phyloP scores from a whole-genome alignment of 805 yeast genomes.

The Ogataea degrootiae region DNA sequence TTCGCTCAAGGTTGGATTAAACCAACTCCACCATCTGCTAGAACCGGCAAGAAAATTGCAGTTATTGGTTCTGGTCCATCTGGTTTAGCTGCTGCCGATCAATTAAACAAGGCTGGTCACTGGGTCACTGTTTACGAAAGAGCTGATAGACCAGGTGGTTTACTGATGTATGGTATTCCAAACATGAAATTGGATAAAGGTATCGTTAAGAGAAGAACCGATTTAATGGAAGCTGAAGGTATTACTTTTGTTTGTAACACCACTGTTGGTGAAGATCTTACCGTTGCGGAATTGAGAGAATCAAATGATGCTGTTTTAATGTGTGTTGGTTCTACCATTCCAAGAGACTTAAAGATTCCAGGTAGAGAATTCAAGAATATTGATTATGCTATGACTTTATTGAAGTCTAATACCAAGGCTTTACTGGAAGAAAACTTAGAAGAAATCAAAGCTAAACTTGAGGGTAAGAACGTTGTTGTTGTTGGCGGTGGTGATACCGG shows the following conservation, averaged over 20 bases:
- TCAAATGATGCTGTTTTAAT: conserved; percentile 78
- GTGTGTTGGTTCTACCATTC: conserved; percentile 94
- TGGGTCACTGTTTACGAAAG: conserved; percentile 88
- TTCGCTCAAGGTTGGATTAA: conserved; percentile 95
- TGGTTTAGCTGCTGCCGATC: conserved; percentile 96
- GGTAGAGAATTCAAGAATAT: conserved; percentile 89
- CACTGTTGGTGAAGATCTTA: conserved; percentile 79
- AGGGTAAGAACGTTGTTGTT: conserved; percentile 88
- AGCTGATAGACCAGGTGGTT: conserved; percentile 93
- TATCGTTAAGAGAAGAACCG: conserved; percentile 89
- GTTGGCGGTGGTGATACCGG: conserved; percentile 99
- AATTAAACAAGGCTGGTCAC: conserved; percentile 95
- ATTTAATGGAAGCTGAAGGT: conserved; percentile 87
- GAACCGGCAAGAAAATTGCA: conserved; percentile 85
- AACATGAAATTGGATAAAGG: conserved; percentile 96
- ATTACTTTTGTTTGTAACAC: conserved; percentile 70
- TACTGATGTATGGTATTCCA: conserved; percentile 98
- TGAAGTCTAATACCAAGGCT: conserved; percentile 86
- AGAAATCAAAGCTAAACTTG: conserved; percentile 62
- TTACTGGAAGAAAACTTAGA: conserved; percentile 77
- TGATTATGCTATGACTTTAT: conserved; percentile 90
- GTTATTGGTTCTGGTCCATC: conserved; percentile 96
- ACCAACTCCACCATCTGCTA: conserved; percentile 69
- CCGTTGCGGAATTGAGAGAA: conserved; percentile 62
- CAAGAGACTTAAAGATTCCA: conserved; percentile 90